Base-by-base conservation (phyloP, 345 rosid species). In the Bruguiera parviflora region DNA sequence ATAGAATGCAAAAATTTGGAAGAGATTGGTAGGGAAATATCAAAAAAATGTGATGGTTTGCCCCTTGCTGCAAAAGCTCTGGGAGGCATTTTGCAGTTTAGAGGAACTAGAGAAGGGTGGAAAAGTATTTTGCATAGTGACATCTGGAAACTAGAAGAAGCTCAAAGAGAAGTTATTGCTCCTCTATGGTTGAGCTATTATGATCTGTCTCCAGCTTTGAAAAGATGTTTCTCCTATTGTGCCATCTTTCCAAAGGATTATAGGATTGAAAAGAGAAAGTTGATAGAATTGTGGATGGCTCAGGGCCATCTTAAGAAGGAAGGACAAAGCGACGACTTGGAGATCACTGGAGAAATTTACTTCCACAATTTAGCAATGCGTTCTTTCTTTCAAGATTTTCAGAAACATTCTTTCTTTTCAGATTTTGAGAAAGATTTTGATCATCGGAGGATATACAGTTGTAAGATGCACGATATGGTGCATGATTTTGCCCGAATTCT, bases 251-350 rank as follows among this genome's bases (percentile, higher is more conserved):
- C 76, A 3, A 61, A 73, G 9, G 62, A 61, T 32, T 4, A 28
- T 9, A 6, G 0, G 8, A 62, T 73, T 1, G 0, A 3, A 0
- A 62, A 24, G 13, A 11, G 24, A 21, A 0, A 21, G 2, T 61
- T 73, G 32, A 29, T 73, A 22, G 15, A 37, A 21, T 43, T 73
- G n/a, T 68, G 72, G 77, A 63, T 74, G 64, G 72, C 69, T 24
- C 73, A 63, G 15, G 77, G 73, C 22, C 68, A 56, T 22, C 60
- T 68, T n/a, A n/a, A n/a, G 19, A 3, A 37, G 19, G 3, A 15
- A 31, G 5, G 28, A 1, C 19, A 49, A 2, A 6, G 8, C 4
- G 16, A 55, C 4, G 64, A 62, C 3, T n/a, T 56, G 51, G 63
- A 66, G 47, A 37, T 20, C 8, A 16, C 5, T 8, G 19, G 49